Evolutionary conservation across 495 filamentous ascomycete species (phyloP).

Genomic region (Aspergillus leporis): DNA sequence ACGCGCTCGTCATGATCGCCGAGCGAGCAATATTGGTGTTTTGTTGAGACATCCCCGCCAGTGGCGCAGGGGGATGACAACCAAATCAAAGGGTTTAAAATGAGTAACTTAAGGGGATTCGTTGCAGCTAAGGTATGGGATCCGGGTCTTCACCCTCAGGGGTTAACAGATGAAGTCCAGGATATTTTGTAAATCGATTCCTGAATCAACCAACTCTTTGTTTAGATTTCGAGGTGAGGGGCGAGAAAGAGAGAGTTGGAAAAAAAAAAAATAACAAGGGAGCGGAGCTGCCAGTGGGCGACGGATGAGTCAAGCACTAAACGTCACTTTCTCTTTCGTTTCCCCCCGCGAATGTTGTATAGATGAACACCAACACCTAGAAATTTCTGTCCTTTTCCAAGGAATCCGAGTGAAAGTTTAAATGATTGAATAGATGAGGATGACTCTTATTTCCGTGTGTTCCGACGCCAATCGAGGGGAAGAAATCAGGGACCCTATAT

Average conservation of each 20-base stretch:
- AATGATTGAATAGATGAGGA: too few species aligned
- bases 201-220: not conserved
- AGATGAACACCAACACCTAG: too few species aligned
- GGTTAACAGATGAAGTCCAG: not conserved
- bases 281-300: constrained; percentile 9
- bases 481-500: not conserved
- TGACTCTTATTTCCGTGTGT: not conserved
- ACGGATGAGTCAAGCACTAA: constrained; percentile 31
- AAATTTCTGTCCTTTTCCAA: not conserved
- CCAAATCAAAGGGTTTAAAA: constrained; percentile 10
- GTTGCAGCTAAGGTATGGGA: not conserved
- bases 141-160: constrained; percentile 1
- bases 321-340: constrained; percentile 18
- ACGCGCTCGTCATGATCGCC: constrained; percentile 55
- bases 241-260: not conserved
- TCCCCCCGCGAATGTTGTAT: not conserved
- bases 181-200: constrained; percentile 1
- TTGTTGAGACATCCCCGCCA: constrained; percentile 26
- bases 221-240: not conserved
- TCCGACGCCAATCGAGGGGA: not conserved
- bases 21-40: constrained; percentile 54
- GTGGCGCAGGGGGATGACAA: constrained; percentile 24
- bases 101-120: not conserved
- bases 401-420: not conserved
- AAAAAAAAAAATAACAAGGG: constrained; percentile 11